Evolutionary conservation across 2,329 filamentous ascomycete genomes (phyloP).

Genomic region (Penicillium sp.): DNA sequence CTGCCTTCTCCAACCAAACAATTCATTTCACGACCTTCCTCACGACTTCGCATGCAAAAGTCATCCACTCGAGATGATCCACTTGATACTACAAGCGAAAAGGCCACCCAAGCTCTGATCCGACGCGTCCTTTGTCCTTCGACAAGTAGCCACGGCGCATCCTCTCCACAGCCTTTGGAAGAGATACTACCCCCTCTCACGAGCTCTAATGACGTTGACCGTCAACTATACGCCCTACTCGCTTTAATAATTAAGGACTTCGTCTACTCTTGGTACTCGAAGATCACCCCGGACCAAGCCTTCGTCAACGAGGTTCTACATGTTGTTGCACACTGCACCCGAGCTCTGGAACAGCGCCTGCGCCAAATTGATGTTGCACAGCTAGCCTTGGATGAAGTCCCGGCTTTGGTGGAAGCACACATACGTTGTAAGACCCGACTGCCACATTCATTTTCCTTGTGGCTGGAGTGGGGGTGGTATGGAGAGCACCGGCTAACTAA

Average conservation of each 20-base stretch:
- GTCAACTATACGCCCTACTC: slow-evolving; percentile 89
- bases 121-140: slow-evolving; percentile 81
- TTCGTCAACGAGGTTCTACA: slow-evolving; percentile 87
- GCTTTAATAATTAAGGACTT: slow-evolving; percentile 87
- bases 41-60: slow-evolving; percentile 29
- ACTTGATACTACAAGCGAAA: slow-evolving; percentile 63
- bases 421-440: slow-evolving; percentile 61
- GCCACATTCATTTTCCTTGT: slow-evolving; percentile 1
- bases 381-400: slow-evolving; percentile 82
- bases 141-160: slow-evolving; percentile 43
- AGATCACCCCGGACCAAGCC: slow-evolving; percentile 83
- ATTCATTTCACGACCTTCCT: slow-evolving; percentile 30
- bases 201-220: slow-evolving; percentile 88
- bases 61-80: slow-evolving; percentile 38
- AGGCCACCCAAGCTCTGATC: slow-evolving; percentile 75
- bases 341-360: slow-evolving; percentile 80
- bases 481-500: slow-evolving; percentile 20
- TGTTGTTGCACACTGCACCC: slow-evolving; percentile 87
- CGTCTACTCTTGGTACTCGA: slow-evolving; percentile 88
- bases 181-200: slow-evolving; percentile 86
- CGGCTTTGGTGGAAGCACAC: slow-evolving; percentile 76
- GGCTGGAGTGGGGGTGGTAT: background rate
- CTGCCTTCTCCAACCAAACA: slow-evolving; percentile 25
- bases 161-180: slow-evolving; percentile 66
- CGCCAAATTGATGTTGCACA: slow-evolving; percentile 79